Evolutionary conservation across 1,284 basidiomycete species (phyloP).

Genomic region (Schizopora paradoxa): DNA sequence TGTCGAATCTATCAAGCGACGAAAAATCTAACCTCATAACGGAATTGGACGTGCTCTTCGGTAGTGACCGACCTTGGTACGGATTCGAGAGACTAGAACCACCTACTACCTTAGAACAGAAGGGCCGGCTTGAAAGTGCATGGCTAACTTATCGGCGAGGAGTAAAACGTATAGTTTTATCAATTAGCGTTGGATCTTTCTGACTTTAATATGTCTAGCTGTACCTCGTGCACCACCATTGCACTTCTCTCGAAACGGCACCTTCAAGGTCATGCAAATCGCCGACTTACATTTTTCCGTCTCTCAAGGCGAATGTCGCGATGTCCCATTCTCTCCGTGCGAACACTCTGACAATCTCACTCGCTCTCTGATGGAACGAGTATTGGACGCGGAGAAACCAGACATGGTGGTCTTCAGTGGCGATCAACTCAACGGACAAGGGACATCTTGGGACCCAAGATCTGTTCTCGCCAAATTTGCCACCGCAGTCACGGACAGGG

Average conservation of each 20-base stretch:
- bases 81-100: conserved; percentile 74
- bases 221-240: conserved; percentile 67
- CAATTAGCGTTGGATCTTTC: conserved; percentile 2
- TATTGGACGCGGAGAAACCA: conserved; percentile 81
- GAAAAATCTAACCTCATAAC: conserved; percentile 69
- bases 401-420: conserved; percentile 87
- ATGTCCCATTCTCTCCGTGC: conserved; percentile 54
- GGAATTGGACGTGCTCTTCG: conserved; percentile 83
- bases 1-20: conserved; percentile 49
- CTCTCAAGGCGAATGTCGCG: conserved; percentile 64
- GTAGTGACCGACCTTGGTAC: conserved; percentile 75
- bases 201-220: conserved; percentile 32
- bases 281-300: conserved; percentile 89
- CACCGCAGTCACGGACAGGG: conserved; percentile 63
- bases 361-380: conserved; percentile 56
- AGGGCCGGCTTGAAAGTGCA: conserved; percentile 42
- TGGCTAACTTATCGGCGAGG: conserved; percentile 59
- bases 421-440: conserved; percentile 85
- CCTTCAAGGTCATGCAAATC: conserved; percentile 85
- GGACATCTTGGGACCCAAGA: conserved; percentile 81
- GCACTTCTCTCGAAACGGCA: conserved; percentile 77
- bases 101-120: conserved; percentile 40
- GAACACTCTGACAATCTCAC: conserved; percentile 70
- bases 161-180: conserved; percentile 49
- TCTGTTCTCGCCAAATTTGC: conserved; percentile 88